Conservation (phyloP, 2,329 filamentous ascomycete genomes). For the Neofusicoccum umdonicola region DNA sequence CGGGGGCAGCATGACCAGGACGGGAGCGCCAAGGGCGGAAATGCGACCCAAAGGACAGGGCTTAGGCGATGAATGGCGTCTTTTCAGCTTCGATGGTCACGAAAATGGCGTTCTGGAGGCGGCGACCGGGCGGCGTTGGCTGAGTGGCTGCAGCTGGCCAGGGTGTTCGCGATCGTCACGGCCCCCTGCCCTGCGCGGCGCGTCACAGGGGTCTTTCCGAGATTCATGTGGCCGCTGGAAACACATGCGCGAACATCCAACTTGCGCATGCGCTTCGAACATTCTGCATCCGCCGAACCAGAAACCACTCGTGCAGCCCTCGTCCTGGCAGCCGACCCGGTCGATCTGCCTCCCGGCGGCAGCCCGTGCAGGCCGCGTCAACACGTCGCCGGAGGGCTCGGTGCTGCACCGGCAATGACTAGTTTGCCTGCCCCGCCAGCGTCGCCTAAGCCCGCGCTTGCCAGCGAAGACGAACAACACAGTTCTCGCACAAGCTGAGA, state of each 20-base stretch:
- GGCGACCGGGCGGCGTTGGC: background rate
- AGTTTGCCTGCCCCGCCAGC: background rate
- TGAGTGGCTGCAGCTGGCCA: background rate
- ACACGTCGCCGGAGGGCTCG: background rate
- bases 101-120: constrained; percentile 13
- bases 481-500: background rate
- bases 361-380: background rate
- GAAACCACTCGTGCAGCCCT: background rate
- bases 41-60: constrained; percentile 3
- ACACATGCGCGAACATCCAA: background rate
- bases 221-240: background rate
- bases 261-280: background rate
- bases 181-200: background rate
- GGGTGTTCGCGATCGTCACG: background rate
- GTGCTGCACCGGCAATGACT: background rate
- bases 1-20: background rate
- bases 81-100: constrained; percentile 13
- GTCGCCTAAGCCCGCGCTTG: background rate
- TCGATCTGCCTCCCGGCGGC: background rate
- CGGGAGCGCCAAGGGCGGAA: background rate
- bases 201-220: background rate
- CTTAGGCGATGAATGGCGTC: constrained; percentile 9
- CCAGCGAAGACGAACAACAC: background rate
- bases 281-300: background rate
- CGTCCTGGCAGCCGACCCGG: background rate